A percentile compares a stretch with the other conserved stretches of the same genome.
These are phyloP conservation scores for Suillus fuscotomentosus DNA, from an alignment of 768 basidiomycete genomes.

Conservation along the genomic window DNA sequence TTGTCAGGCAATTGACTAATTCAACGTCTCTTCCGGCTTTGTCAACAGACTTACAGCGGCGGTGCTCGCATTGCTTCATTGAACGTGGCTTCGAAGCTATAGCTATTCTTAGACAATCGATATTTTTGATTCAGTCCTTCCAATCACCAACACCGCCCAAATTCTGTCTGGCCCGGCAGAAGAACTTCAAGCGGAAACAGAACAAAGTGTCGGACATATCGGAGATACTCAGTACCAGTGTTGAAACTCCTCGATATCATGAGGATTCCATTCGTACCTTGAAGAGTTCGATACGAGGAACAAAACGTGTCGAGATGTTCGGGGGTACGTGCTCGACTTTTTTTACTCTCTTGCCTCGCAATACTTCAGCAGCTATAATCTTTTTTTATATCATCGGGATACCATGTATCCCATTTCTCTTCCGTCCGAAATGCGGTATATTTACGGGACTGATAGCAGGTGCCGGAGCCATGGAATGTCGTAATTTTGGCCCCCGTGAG, in stretches of 20 bases:
- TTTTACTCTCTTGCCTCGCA: background rate
- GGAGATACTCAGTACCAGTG: constrained; percentile 30
- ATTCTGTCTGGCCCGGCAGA: constrained; percentile 56
- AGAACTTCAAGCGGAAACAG: constrained; percentile 52
- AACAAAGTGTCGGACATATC: constrained; percentile 18
- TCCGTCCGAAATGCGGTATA: constrained; percentile 3
- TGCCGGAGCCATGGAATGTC: constrained; percentile 33
- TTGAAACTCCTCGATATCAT: constrained; percentile 68
- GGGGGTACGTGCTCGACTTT: constrained; percentile 27
- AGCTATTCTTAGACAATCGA: constrained; percentile 39
- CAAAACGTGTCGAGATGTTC: constrained; percentile 46
- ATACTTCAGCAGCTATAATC: background rate
- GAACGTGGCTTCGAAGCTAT: background rate
- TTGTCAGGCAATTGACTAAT: background rate
- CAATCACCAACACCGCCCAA: constrained; percentile 43
- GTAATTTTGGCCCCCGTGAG: constrained; percentile 39
- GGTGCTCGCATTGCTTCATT: too few relatives aligned
- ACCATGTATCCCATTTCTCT: constrained; percentile 1
- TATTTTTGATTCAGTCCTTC: constrained; percentile 77
- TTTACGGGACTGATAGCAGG: constrained; percentile 27
- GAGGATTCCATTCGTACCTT: constrained; percentile 36
- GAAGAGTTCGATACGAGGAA: constrained; percentile 30
- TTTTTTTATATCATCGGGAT: background rate
- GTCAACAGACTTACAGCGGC: background rate
- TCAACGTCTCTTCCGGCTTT: background rate